phyloP scores from a whole-genome alignment of 2,329 filamentous ascomycete genomes.

The Claviceps sp. region DNA sequence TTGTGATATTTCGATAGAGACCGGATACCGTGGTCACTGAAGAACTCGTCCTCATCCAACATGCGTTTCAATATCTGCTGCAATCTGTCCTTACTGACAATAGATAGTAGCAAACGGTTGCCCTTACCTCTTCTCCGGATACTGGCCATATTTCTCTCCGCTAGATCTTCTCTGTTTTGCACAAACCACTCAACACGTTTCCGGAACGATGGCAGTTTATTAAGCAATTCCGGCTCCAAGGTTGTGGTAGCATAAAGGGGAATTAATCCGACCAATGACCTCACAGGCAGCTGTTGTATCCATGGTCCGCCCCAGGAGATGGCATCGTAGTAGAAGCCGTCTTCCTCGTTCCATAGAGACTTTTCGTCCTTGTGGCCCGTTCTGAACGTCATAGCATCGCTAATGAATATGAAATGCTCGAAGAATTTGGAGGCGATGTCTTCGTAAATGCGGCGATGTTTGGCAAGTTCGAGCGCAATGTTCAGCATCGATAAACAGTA shows the following conservation, averaged over 20 bases:
- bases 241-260: slow-evolving; percentile 87
- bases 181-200: slow-evolving; percentile 91
- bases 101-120: slow-evolving; percentile 71
- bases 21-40: slow-evolving; percentile 79
- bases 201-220: slow-evolving; percentile 85
- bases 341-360: slow-evolving; percentile 90
- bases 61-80: slow-evolving; percentile 81
- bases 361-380: slow-evolving; percentile 56
- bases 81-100: slow-evolving; percentile 87
- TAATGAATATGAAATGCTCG: slow-evolving; percentile 96
- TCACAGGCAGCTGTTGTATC: slow-evolving; percentile 83
- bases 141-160: slow-evolving; percentile 87
- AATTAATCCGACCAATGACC: slow-evolving; percentile 86
- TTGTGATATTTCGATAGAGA: slow-evolving; percentile 88
- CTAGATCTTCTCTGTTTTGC: slow-evolving; percentile 71
- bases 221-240: slow-evolving; percentile 84
- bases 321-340: slow-evolving; percentile 97
- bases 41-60: slow-evolving; percentile 88
- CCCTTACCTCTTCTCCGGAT: slow-evolving; percentile 85
- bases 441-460: slow-evolving; percentile 89
- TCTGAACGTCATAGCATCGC: slow-evolving; percentile 88
- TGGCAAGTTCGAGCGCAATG: slow-evolving; percentile 86
- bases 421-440: slow-evolving; percentile 98
- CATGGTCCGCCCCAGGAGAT: slow-evolving; percentile 92
- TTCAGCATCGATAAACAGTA: slow-evolving; percentile 96